Base-by-base conservation (phyloP, 2,329 filamentous ascomycete genomes). In the Penicillium sp. region DNA sequence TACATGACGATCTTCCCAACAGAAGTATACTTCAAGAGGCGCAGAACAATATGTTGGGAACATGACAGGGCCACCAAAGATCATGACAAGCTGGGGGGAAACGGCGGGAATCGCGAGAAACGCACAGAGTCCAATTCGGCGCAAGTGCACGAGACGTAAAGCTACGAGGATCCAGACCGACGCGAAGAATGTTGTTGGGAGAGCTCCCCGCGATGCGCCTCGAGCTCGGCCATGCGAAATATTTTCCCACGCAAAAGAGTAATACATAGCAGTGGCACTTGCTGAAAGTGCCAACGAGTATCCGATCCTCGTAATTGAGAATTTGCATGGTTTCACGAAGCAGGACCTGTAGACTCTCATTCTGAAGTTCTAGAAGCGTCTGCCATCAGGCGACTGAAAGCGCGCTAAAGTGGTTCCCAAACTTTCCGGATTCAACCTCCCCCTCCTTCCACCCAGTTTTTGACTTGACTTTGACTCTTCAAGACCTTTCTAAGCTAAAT, bases 381-480 rank as follows among this genome's bases (percentile, higher is more conserved):
- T 50, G 55, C 24, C 24, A 33, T 49, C 27, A 35, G 31, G 46
- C 27, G 46, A 49, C 31, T 49, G 33, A 56, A 57, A 57, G n/a
- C 55, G 35, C 55, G 55, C 55, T 57, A 57, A 53, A 39, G 19
- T 18, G 16, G 49, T 57, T 19, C 50, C 50, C 50, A 60, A 56
- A 60, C 58, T 56, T 66, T 61, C 63, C 60, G 59, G 56, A 55
- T 66, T 62, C n/a, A 24, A 41, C 49, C 50, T 50, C 41, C 49
- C 36, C 49, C 27, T 44, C 60, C 37, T 11, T 41, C 52, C 50
- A 27, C 54, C 24, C 5, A 6, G 37, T 19, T 31, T 22, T 37
- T 4, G 10, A 24, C 24, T 49, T 33, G 19, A 31, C 37, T 14
- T 7, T 22, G 14, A 43, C 24, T 22, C 14, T 33, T 31, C 50